Conservation (phyloP, 2,329 filamentous ascomycete genomes). For the Chaetoscypha palmicola region DNA sequence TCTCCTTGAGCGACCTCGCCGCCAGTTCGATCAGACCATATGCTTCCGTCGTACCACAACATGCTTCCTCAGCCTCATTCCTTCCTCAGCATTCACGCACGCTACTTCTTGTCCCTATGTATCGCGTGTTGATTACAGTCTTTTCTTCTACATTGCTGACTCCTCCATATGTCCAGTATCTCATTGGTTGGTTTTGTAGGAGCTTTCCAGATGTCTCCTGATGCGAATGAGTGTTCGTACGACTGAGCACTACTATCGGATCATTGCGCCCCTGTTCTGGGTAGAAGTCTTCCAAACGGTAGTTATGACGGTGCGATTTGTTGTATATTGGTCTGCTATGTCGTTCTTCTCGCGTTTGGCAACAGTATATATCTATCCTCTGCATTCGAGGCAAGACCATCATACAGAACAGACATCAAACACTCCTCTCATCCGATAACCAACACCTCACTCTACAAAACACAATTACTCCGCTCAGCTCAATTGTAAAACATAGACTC, state of each 20-base stretch:
- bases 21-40: neutral
- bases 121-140: neutral
- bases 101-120: neutral
- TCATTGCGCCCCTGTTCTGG: neutral
- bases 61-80: neutral
- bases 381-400: neutral
- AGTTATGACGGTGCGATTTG: neutral
- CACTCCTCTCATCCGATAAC: neutral
- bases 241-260: neutral
- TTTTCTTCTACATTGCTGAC: neutral
- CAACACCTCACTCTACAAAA: neutral
- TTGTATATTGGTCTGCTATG: neutral
- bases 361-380: slow-evolving; percentile 1
- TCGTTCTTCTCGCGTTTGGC: neutral
- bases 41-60: neutral
- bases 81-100: neutral
- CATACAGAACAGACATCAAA: neutral
- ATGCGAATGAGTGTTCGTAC: slow-evolving; percentile 1
- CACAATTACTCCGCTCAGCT: neutral
- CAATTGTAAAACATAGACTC: neutral
- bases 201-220: neutral
- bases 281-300: neutral
- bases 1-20: too few relatives aligned
- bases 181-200: neutral
- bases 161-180: neutral